phyloP scores from a whole-genome alignment of 2,329 filamentous ascomycete species.

The Epicoccum nigrum region DNA sequence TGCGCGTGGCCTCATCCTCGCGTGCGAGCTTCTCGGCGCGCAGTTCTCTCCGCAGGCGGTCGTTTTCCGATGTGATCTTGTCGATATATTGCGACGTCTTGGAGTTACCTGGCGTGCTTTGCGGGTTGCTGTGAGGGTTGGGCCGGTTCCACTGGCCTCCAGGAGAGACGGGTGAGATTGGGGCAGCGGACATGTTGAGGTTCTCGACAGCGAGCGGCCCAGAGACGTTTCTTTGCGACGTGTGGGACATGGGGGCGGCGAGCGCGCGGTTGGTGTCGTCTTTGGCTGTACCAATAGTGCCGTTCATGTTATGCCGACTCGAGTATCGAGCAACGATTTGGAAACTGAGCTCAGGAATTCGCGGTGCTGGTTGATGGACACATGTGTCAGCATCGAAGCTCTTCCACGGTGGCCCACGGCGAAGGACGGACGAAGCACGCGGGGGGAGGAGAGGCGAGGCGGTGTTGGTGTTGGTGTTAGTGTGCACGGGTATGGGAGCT shows the following conservation, averaged over 20 bases:
- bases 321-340: conserved; percentile 17
- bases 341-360: conserved; percentile 30
- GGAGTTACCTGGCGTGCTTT: conserved; percentile 34
- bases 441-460: conserved; percentile 14
- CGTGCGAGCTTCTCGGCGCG: conserved; percentile 54
- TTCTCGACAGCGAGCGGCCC: conserved; percentile 43
- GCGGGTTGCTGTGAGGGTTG: conserved; percentile 36
- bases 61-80: conserved; percentile 79
- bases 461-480: conserved; percentile 16
- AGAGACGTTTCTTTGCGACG: conserved; percentile 38
- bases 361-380: conserved; percentile 23
- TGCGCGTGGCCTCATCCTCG: conserved; percentile 73
- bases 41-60: conserved; percentile 73
- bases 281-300: conserved; percentile 20
- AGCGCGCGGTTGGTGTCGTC: conserved; percentile 26
- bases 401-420: background rate
- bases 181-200: conserved; percentile 30
- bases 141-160: conserved; percentile 33
- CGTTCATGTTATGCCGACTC: conserved; percentile 44
- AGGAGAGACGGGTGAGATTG: conserved; percentile 21
- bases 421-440: conserved; percentile 4
- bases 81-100: conserved; percentile 65
- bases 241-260: conserved; percentile 36
- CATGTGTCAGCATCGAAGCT: conserved; percentile 28
- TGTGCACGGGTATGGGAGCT: no score